A percentile compares a stretch with the other conserved stretches of the same genome.
These are phyloP conservation scores for Phytophthora fragariae DNA, from an alignment of 352 stramenopile species.

Conservation along the genomic window DNA sequence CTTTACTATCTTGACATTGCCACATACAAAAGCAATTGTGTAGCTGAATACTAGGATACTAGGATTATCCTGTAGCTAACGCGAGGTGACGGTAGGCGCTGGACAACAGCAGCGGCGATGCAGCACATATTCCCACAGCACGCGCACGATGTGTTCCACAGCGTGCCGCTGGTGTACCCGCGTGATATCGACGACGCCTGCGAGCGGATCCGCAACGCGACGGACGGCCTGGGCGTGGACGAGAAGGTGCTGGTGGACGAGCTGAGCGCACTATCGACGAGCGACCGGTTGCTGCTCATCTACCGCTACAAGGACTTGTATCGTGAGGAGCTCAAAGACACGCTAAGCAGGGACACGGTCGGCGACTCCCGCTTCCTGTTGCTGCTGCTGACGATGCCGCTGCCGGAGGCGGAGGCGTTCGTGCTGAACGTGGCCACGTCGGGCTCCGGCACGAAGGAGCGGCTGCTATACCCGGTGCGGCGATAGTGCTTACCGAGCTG, in stretches of 20 bases:
- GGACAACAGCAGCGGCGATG: conserved; percentile 26
- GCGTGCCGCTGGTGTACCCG: conserved; percentile 44
- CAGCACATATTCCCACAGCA: conserved; percentile 50
- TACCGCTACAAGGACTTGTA: conserved; percentile 78
- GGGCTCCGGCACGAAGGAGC: conserved; percentile 64
- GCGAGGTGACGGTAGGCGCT: not conserved
- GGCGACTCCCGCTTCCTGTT: conserved; percentile 70
- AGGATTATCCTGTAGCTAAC: not conserved
- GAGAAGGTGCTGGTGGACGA: conserved; percentile 64
- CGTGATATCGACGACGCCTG: conserved; percentile 64
- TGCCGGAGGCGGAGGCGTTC: conserved; percentile 75
- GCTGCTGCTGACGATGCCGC: conserved; percentile 64
- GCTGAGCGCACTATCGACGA: conserved; percentile 53
- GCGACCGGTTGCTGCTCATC: conserved; percentile 66
- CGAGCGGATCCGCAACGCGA: conserved; percentile 64
- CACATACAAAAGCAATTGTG: not conserved
- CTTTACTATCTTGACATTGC: not conserved
- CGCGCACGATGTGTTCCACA: conserved; percentile 48
- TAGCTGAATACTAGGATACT: not conserved
- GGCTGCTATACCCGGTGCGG: conserved; percentile 72
- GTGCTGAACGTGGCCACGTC: conserved; percentile 65
- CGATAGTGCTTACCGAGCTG: not conserved
- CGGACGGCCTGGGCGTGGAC: conserved; percentile 75
- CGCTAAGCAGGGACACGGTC: conserved; percentile 69
- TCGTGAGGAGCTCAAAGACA: conserved; percentile 60